Percentiles rank a stretch among this genome's conserved stretches.
These are phyloP conservation scores for Arabis hirsuta DNA, from an alignment of 345 rosid genomes.

Conservation along the genomic window DNA sequence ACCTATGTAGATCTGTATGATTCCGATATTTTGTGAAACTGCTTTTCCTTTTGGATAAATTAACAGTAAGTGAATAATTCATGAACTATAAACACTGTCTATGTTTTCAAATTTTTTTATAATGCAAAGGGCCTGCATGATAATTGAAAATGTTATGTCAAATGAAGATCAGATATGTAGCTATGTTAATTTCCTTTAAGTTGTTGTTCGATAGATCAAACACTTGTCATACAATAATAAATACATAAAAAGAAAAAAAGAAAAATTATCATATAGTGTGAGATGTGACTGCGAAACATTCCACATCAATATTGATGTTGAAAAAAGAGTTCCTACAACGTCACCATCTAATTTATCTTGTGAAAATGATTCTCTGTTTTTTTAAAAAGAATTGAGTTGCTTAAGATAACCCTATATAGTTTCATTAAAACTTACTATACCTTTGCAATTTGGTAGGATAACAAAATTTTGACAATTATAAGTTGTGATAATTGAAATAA, in stretches of 20 bases:
- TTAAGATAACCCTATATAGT: slow-evolving; percentile 11
- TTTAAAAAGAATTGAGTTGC: not conserved
- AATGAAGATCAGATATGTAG: slow-evolving; percentile 34
- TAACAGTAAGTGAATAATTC: not conserved
- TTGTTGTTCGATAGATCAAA: not conserved
- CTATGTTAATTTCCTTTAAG: slow-evolving; percentile 1
- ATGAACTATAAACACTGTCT: slow-evolving; percentile 3
- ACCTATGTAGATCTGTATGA: not conserved
- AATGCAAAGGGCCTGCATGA: not conserved
- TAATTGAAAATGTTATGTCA: not conserved
- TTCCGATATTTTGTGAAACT: not conserved
- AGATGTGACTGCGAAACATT: slow-evolving; percentile 14
- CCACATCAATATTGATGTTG: slow-evolving; percentile 31
- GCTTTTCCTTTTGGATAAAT: not conserved
- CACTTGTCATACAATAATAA: slow-evolving; percentile 26
- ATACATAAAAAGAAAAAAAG: not conserved
- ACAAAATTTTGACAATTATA: slow-evolving; percentile 3
- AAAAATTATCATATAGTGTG: not conserved
- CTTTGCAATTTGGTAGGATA: slow-evolving; percentile 29
- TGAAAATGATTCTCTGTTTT: not conserved
- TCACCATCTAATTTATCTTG: slow-evolving; percentile 31
- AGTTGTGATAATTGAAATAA: not conserved
- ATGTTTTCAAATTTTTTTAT: not conserved
- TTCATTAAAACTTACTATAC: not conserved
- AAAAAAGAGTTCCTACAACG: slow-evolving; percentile 25